Evolutionary conservation across 805 yeast species (phyloP), one percentile per base, ranked within the genome.

Genomic region (Spathaspora sp.): DNA sequence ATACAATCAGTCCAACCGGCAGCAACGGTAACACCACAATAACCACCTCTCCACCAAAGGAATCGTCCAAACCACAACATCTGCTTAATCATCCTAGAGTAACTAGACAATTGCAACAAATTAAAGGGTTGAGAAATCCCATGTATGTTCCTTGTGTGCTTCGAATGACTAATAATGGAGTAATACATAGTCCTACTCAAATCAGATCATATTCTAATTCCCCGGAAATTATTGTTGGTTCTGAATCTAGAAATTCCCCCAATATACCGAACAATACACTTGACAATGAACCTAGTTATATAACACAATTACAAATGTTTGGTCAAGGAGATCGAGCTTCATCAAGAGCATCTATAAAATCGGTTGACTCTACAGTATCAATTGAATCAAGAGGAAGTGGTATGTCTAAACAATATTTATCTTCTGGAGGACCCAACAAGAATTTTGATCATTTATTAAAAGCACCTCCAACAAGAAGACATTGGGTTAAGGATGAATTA

Each of bases 121-220:
- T 91, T 55, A 82, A 83, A 52, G 86, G 86, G 46, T 92, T 90
- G 56, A 81, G 90, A 65, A 86, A 89, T 61, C 97, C 97, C 9
- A 73, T 92, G 73, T 92, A 90, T 61, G 77, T 87, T 0, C 98
- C 98, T 0, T 97, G 97, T 0, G 98, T 92, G 10, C 73, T 92
- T 49, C 60, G 79, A 26, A 78, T 58, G 89, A 57, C 76, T 52
- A 50, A 50, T 26, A 45, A 45, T 26, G 47, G 47, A 23, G 51
- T 48, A 14, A n/a, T 44, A 17, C 29, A 35, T 35, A 50, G 52
- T 29, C 56, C 56, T 6, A 49, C 47, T 17, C 16, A 18, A 17
- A 28, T 29, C 35, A 48, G 53, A 19, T 53, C 56, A 23, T 19
- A 26, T 17, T 50, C 56, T 16, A 53, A 43, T 45, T 53, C 56